Evolutionary conservation across 805 yeast genomes (phyloP).

Genomic region (Pichia insulana): DNA sequence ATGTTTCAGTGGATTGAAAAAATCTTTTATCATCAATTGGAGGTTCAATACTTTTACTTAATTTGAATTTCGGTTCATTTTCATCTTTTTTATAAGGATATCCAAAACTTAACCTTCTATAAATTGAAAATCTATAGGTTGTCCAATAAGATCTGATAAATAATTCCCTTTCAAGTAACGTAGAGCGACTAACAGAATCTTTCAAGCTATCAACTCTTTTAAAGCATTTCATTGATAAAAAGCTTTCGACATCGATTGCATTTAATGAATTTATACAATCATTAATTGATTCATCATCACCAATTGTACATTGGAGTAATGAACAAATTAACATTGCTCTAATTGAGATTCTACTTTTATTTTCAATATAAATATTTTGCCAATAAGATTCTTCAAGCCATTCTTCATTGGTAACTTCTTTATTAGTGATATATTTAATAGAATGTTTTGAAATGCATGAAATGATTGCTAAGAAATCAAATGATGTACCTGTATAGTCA

Average conservation of each 20-base stretch:
- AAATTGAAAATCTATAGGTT: conserved; percentile 29
- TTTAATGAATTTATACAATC: conserved; percentile 12
- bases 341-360: conserved; percentile 25
- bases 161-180: conserved; percentile 26
- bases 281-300: conserved; percentile 19
- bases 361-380: conserved; percentile 28
- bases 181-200: background rate
- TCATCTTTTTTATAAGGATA: conserved; percentile 24
- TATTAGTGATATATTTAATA: conserved; percentile 25
- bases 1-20: conserved; percentile 11
- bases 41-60: conserved; percentile 27
- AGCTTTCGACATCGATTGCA: background rate
- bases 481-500: conserved; percentile 23
- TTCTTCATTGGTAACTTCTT: conserved; percentile 19
- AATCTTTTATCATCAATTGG: conserved; percentile 27
- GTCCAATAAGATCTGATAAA: conserved; percentile 31
- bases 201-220: background rate
- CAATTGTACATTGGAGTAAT: conserved; percentile 20
- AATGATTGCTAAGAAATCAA: conserved; percentile 21
- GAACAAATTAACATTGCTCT: conserved; percentile 22
- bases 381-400: conserved; percentile 29
- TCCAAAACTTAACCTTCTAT: conserved; percentile 29
- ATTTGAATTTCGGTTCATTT: conserved; percentile 13
- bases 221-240: background rate
- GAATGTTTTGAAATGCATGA: conserved; percentile 30